Base-by-base conservation (phyloP, 2,329 filamentous ascomycete species). In the Pseudogymnoascus sp. region DNA sequence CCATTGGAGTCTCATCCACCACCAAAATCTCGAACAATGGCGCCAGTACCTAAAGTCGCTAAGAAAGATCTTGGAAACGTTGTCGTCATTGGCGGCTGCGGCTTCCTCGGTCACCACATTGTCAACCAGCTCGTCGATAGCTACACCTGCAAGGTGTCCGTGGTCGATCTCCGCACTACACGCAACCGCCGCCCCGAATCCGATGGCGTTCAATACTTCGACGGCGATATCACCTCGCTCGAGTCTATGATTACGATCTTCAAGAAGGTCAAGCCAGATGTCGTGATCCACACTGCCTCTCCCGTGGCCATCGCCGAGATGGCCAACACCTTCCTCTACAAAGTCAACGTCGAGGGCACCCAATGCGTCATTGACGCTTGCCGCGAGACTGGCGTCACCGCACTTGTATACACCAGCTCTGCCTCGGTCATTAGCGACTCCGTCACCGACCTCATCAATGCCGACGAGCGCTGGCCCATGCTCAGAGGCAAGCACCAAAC, bases 231-330 rank as follows among this genome's bases (percentile, higher is more conserved):
- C 73, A 92, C 89, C 61, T 85, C 89, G 65, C 71, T 77, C 15
- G 78, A 80, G 61, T 80, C 80, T 65, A 80, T 94, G 66, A 73
- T 82, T 41, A 78, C 80, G 38, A 77, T 91, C 48, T 86, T 97
- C 69, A 74, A 80, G 33, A 79, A 84, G 66, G 80, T 86, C 61
- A 83, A 82, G 69, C 92, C 93, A 17, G 86, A 92, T 71, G 84
- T 95, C 12, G 91, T 99, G 60, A 88, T 97, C 70, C 93, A 99
- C 76, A 96, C 92, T 2, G 94, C 93, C 17, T 90, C 87, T 35
- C 90, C 90, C 39, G 75, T 80, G 25, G 80, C 78, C 63, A 81
- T 83, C 72, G 77, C 82, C 76, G 74, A 74, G 70, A 70, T 79
- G 73, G 76, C 78, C 71, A 75, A 82, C 71, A 75, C 80, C 69